Conservation (phyloP, 345 rosid genomes). For the Rhodomyrtus tomentosa region DNA sequence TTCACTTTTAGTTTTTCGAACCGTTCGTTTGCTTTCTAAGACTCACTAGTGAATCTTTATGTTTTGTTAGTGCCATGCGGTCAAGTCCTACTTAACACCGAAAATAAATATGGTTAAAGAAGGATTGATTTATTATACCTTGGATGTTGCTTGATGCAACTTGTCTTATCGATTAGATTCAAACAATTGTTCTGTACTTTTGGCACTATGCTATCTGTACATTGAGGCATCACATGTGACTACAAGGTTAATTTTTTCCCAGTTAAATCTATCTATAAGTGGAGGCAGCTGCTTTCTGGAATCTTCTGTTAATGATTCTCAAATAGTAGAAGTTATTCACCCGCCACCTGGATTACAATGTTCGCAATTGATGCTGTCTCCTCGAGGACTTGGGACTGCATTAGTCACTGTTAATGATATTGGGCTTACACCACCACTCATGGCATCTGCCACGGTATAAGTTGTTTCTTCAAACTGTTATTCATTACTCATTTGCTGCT, state of each 20-base stretch:
- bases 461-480: not conserved
- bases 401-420: conserved; percentile 62
- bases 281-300: conserved; percentile 94
- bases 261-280: conserved; percentile 74
- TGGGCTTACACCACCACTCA: conserved; percentile 64
- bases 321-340: conserved; percentile 63
- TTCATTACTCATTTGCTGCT: not conserved
- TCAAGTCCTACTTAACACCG: not conserved
- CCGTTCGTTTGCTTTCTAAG: not conserved
- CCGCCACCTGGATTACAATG: conserved; percentile 67
- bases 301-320: conserved; percentile 69
- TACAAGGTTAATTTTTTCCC: conserved; percentile 4
- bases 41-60: not conserved
- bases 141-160: not conserved
- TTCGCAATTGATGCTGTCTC: conserved; percentile 55
- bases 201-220: not conserved
- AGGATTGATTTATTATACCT: not conserved
- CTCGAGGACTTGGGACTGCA: conserved; percentile 80
- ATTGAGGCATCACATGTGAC: not conserved
- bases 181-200: not conserved
- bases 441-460: conserved; percentile 69
- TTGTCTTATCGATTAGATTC: not conserved
- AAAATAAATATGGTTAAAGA: not conserved
- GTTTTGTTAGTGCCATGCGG: not conserved
- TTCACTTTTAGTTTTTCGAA: not conserved